Evolutionary conservation across 106 monocot species (phyloP).

Genomic region (Acorus calamus): DNA sequence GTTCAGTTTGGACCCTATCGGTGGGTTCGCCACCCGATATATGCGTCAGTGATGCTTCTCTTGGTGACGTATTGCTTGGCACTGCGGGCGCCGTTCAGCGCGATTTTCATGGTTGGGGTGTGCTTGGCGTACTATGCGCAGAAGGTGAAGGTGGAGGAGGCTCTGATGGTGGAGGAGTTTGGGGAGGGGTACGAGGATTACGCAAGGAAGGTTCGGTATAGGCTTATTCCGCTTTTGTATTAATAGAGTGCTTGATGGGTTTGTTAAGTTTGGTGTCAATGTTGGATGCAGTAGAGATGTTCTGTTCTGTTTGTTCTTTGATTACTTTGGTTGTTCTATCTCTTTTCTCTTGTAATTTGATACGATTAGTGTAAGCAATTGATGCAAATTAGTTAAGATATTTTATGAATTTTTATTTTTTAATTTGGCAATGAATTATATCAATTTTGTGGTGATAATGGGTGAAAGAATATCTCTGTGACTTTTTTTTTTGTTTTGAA

Average conservation of each 20-base stretch:
- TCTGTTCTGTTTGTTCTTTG: no score
- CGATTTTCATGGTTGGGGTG: constrained; percentile 28
- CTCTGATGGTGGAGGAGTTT: constrained; percentile 45
- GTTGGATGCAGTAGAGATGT: no score
- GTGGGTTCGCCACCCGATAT: constrained; percentile 71
- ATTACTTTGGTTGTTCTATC: no score
- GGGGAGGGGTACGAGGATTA: constrained; percentile 53
- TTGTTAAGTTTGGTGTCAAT: no score
- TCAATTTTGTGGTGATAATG: no score
- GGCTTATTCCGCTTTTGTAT: constrained; percentile 56
- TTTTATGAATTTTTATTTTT: no score
- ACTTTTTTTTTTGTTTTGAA: no score
- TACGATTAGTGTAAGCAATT: no score
- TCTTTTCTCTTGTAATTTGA: no score
- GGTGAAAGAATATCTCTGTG: no score
- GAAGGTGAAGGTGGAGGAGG: constrained; percentile 72
- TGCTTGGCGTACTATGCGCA: constrained; percentile 53
- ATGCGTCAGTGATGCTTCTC: constrained; percentile 59
- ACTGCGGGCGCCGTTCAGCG: constrained; percentile 51
- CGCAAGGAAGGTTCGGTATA: constrained; percentile 61
- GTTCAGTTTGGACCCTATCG: constrained; percentile 77
- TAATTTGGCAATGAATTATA: no score
- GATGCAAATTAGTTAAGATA: no score
- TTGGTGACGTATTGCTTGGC: constrained; percentile 45
- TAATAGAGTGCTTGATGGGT: constrained; percentile 6